Percentiles rank a stretch among this genome's conserved stretches.
Conservation (phyloP, 164 flowering plant genomes). For the Buxus sempervirens region DNA sequence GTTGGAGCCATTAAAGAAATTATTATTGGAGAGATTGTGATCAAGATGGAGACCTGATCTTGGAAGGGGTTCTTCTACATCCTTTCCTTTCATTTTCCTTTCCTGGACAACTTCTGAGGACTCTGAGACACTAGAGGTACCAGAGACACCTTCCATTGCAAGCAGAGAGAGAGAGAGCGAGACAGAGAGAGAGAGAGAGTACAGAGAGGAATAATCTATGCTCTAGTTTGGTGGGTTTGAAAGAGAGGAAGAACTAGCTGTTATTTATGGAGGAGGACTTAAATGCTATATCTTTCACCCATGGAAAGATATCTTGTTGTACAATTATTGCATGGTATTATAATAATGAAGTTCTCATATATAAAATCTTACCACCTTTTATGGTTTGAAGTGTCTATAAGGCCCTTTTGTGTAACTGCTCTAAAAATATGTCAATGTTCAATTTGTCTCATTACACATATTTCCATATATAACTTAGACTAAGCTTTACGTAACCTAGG, state of each 20-base stretch:
- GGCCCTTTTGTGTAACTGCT: background rate
- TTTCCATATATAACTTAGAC: background rate
- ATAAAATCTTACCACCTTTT: no score
- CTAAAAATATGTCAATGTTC: background rate
- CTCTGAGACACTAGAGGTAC: background rate
- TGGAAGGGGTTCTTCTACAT: background rate
- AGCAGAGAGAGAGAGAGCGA: background rate
- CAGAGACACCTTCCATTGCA: background rate
- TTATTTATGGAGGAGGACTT: slow-evolving; percentile 10
- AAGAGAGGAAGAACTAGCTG: background rate
- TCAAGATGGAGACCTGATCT: background rate
- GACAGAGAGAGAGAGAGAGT: background rate
- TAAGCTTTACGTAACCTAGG: background rate
- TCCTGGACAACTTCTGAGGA: background rate
- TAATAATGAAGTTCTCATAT: background rate
- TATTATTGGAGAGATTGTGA: background rate
- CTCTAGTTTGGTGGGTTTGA: background rate
- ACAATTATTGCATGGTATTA: background rate
- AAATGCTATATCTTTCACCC: slow-evolving; percentile 8
- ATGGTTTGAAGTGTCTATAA: background rate
- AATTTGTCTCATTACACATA: background rate
- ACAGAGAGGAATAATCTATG: background rate
- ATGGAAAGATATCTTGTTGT: slow-evolving; percentile 12
- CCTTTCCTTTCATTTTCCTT: background rate
- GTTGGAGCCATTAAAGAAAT: no score